Evolutionary conservation across 208 protist species (phyloP), one percentile per base, ranked within the genome.

Genomic region (Leishmania tarentolae): DNA sequence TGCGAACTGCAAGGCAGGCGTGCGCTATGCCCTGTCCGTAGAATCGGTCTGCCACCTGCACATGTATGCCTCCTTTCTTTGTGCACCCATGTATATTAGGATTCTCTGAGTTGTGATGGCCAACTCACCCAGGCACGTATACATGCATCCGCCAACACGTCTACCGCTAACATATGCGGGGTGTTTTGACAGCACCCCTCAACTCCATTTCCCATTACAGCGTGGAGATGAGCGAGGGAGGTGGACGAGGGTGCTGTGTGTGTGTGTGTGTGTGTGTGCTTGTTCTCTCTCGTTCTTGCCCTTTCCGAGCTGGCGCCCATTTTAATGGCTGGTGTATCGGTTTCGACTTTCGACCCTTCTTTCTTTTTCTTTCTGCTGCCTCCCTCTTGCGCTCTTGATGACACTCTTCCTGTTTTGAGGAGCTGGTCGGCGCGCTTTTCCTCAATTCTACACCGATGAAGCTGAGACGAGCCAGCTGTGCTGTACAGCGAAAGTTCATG

Each of bases 1-100:
- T 28, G 15, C 40, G n/a, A n/a, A 52, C 40, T 53, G 24, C 21
- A 31, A 52, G 40, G 44, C 28, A 11, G 7, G 15, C 42, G 28
- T 17, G 42, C 44, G 28, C 42, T 24, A 44, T 53, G 69, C 24
- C 46, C 15, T 44, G 13, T 21, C 40, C 44, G 17, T 53, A 8
- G 9, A 73, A 19, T 15, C 24, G 7, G 69, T 52, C 28, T 37
- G 24, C 11, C 13, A 31, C 9, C 7, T 21, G 42, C 52, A 21
- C 52, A 11, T 52, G 21, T 50, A 52, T 17, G 24, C 71, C 68
- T 77, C 9, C 71, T 56, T 79, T 61, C 56, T 69, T 74, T 80
- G 53, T 72, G 82, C 76, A 83, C 46, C 77, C 35, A 65, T 83
- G 42, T 79, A 79, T 42, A 53, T 17, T 63, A 76, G 28, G 44